phyloP scores from a whole-genome alignment of 768 basidiomycete species.

The Suillus cothurnatus region DNA sequence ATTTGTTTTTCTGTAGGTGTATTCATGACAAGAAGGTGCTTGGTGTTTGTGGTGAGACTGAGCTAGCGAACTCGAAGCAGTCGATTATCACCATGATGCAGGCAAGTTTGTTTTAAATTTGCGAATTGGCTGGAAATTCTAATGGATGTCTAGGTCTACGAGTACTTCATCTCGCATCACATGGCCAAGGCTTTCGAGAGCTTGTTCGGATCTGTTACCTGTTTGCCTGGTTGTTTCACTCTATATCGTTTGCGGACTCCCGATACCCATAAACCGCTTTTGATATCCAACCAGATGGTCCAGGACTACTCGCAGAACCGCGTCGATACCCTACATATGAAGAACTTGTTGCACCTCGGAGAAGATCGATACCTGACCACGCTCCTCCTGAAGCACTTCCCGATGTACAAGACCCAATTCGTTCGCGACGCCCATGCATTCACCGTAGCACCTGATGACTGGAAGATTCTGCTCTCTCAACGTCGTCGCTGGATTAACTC shows the following conservation, averaged over 20 bases:
- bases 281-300: slow-evolving; percentile 90
- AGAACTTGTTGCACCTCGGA: slow-evolving; percentile 95
- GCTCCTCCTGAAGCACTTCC: slow-evolving; percentile 93
- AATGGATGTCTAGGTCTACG: slow-evolving; percentile 72
- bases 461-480: slow-evolving; percentile 92
- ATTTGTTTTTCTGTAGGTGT: slow-evolving; percentile 62
- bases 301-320: slow-evolving; percentile 94
- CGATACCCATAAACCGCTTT: slow-evolving; percentile 92
- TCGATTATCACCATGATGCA: slow-evolving; percentile 98
- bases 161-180: slow-evolving; percentile 99
- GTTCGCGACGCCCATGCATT: slow-evolving; percentile 91
- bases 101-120: slow-evolving; percentile 38
- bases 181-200: slow-evolving; percentile 98
- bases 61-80: slow-evolving; percentile 90
- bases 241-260: slow-evolving; percentile 93
- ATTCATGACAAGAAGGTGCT: slow-evolving; percentile 94
- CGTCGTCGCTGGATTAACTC: slow-evolving; percentile 99
- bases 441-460: slow-evolving; percentile 95
- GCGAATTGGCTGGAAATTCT: not conserved
- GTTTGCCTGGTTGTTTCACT: slow-evolving; percentile 98
- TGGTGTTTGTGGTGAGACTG: slow-evolving; percentile 95
- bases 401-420: slow-evolving; percentile 92
- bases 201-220: slow-evolving; percentile 96
- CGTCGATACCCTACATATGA: slow-evolving; percentile 97
- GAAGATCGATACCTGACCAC: slow-evolving; percentile 99